These are phyloP conservation scores for Aspergillus olivimuriae DNA, from an alignment of 495 filamentous ascomycete genomes.

Conservation along the genomic window DNA sequence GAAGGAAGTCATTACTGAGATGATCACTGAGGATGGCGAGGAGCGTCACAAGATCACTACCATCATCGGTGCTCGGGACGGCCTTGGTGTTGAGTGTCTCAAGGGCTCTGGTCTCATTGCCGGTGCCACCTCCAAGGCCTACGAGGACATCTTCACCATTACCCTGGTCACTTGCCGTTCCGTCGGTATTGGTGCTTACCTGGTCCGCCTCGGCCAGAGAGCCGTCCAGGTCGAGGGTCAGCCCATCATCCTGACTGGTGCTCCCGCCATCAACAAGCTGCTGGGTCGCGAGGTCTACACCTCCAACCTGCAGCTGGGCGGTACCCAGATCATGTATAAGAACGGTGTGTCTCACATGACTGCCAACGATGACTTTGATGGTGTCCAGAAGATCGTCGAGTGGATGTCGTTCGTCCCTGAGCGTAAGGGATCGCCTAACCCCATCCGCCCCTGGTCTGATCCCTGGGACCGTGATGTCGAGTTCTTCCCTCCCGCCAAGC, in stretches of 20 bases:
- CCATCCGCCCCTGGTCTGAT: conserved; percentile 78
- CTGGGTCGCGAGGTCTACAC: conserved; percentile 98
- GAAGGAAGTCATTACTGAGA: conserved; percentile 83
- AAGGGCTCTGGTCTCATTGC: conserved; percentile 97
- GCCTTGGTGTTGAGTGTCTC: conserved; percentile 95
- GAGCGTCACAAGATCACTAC: conserved; percentile 90
- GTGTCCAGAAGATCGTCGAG: conserved; percentile 94
- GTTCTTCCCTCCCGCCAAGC: conserved; percentile 79
- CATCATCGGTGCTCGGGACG: conserved; percentile 89
- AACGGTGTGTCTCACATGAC: conserved; percentile 99
- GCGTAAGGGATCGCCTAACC: conserved; percentile 81
- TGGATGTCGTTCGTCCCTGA: conserved; percentile 97
- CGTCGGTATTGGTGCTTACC: conserved; percentile 96
- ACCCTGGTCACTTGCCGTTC: conserved; percentile 97
- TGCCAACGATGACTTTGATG: conserved; percentile 93
- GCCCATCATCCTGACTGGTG: conserved; percentile 97
- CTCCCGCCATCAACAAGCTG: conserved; percentile 95
- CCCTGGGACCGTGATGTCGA: conserved; percentile 87
- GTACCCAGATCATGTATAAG: conserved; percentile 99
- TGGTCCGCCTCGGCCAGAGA: conserved; percentile 94
- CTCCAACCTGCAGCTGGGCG: conserved; percentile 96
- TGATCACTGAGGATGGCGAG: conserved; percentile 79
- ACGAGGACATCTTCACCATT: conserved; percentile 98
- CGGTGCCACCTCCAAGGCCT: conserved; percentile 91
- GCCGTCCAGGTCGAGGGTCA: conserved; percentile 98